phyloP scores from a whole-genome alignment of 2,329 filamentous ascomycete species.

The Blastomyces gilchristii region DNA sequence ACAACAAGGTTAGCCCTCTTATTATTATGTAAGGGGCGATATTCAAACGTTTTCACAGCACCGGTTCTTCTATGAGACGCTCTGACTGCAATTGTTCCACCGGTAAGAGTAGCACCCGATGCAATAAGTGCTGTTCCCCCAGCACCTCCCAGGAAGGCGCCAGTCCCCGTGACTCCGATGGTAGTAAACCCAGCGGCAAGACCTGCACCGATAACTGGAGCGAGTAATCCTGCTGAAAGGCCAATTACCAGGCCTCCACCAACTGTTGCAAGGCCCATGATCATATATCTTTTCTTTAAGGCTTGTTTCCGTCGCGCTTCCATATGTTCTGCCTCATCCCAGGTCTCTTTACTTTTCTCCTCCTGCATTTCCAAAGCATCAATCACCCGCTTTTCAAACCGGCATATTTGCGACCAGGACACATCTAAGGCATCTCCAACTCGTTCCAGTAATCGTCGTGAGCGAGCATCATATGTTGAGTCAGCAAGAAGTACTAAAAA shows the following conservation, averaged over 20 bases:
- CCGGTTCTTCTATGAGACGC: slow-evolving; percentile 83
- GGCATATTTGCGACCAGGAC: slow-evolving; percentile 83
- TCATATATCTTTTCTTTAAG: slow-evolving; percentile 71
- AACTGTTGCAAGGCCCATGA: slow-evolving; percentile 95
- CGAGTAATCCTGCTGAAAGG: slow-evolving; percentile 79
- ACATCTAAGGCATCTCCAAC: slow-evolving; percentile 74
- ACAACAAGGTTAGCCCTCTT: slow-evolving; percentile 93
- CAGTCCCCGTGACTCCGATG: slow-evolving; percentile 81
- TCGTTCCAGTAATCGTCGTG: slow-evolving; percentile 69
- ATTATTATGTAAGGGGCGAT: slow-evolving; percentile 92
- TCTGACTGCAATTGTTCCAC: slow-evolving; percentile 72
- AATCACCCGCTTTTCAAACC: slow-evolving; percentile 93
- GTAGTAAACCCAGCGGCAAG: slow-evolving; percentile 91
- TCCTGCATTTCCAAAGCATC: slow-evolving; percentile 98
- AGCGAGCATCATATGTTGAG: slow-evolving; percentile 82
- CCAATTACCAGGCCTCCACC: slow-evolving; percentile 93
- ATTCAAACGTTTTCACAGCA: slow-evolving; percentile 92
- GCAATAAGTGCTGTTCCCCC: slow-evolving; percentile 93
- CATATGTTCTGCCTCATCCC: slow-evolving; percentile 95
- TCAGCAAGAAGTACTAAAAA: slow-evolving; percentile 96
- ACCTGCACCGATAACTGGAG: slow-evolving; percentile 87
- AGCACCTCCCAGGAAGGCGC: slow-evolving; percentile 79
- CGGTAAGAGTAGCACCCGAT: slow-evolving; percentile 74
- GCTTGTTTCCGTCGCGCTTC: slow-evolving; percentile 72
- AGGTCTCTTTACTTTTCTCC: slow-evolving; percentile 84